Evolutionary conservation across 768 basidiomycete genomes (phyloP), one percentile per base, ranked within the genome.

Genomic region (Kondoa subrosea): DNA sequence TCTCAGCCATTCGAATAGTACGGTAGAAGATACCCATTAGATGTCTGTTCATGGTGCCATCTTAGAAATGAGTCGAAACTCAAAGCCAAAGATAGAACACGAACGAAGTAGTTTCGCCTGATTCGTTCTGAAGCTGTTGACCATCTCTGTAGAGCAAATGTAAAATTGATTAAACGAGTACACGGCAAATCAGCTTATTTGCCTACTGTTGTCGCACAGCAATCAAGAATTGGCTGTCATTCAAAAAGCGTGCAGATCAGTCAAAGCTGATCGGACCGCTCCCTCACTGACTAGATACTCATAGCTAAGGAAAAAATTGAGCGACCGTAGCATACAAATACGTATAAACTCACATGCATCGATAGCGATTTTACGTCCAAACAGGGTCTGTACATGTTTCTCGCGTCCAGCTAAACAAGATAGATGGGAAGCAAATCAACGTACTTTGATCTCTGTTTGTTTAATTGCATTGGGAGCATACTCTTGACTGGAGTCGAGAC

Each of bases 21-120:
- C 92, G 61, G 30, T 96, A 96, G 80, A 99, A 99, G 77, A 97
- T 87, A 0, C 95, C 95, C 91, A 97, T 96, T 14, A 99, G 81
- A 78, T 99, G 93, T 79, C 91, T 83, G 67, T 33, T n/a, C n/a
- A 21, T 14, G 62, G 26, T 56, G 21, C 8, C 33, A 31, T n/a
- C 17, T 29, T 8, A 57, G 4, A 30, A 34, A 50, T 57, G 61
- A 56, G 31, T 56, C n/a, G 1, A 60, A 4, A 4, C 4, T 14
- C 33, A 16, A 33, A 68, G n/a, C 50, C 21, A 12, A n/a, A 15
- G 26, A 34, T 1, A 29, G 21, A 12, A 17, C 25, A 70, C 77
- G 64, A 66, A 82, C 82, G 82, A 92, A 1, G 95, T 99, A 2
- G 91, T 95, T 76, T 99, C 95, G 21, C 95, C 95, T 0, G 86